phyloP scores from a whole-genome alignment of 495 filamentous ascomycete genomes.

The Xylaria palmicola region DNA sequence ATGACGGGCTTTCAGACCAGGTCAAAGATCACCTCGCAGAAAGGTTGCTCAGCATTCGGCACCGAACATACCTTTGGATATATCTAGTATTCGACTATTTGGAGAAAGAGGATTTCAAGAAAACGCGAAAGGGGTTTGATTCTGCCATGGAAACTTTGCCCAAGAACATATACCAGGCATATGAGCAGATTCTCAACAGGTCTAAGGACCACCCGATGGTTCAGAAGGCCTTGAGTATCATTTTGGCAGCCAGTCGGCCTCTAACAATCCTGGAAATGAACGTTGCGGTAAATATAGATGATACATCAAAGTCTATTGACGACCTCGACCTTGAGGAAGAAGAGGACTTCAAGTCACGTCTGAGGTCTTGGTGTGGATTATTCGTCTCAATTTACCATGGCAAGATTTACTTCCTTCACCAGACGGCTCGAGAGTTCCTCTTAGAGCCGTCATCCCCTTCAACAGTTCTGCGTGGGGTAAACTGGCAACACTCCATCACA shows the following conservation, averaged over 20 bases:
- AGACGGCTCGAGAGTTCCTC: conserved; percentile 44
- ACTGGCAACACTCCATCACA: conserved; percentile 27
- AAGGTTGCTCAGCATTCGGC: conserved; percentile 24
- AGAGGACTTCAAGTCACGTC: conserved; percentile 21
- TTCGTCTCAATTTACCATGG: conserved; percentile 36
- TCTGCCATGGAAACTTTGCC: conserved; percentile 30
- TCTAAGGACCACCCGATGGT: conserved; percentile 26
- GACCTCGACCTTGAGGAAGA: conserved; percentile 22
- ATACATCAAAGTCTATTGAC: conserved; percentile 20
- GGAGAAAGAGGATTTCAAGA: conserved; percentile 6
- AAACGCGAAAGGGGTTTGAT: conserved; percentile 26
- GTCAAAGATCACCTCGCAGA: conserved; percentile 22
- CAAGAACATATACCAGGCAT: conserved; percentile 37
- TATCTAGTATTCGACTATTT: conserved; percentile 35
- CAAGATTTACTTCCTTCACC: conserved; percentile 44
- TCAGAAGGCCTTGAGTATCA: conserved; percentile 35
- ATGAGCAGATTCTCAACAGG: conserved; percentile 41
- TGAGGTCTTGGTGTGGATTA: conserved; percentile 41
- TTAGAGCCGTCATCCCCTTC: conserved; percentile 8
- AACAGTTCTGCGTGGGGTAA: neutral
- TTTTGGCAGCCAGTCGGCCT: conserved; percentile 40
- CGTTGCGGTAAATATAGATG: conserved; percentile 31
- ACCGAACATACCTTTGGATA: conserved; percentile 43
- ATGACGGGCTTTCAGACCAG: conserved; percentile 15
- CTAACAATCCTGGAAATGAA: conserved; percentile 43